A percentile compares a stretch with the other conserved stretches of the same genome.
Conservation (phyloP, 306 rosid species). For the Clitoria ternatea region DNA sequence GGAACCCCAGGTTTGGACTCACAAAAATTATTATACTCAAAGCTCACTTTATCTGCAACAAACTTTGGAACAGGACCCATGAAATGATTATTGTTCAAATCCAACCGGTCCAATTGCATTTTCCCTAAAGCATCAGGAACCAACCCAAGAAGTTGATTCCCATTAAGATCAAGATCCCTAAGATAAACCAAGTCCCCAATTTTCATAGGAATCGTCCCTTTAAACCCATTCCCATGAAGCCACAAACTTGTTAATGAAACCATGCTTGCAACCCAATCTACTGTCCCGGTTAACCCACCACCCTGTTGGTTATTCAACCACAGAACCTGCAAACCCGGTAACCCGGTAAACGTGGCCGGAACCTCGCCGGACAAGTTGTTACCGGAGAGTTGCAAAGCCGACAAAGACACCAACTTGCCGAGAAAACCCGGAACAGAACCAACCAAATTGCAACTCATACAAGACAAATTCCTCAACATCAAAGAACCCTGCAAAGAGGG, state of each 20-base stretch:
- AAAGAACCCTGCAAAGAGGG: slow-evolving; percentile 25
- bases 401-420: slow-evolving; percentile 44
- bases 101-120: slow-evolving; percentile 42
- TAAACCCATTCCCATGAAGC: slow-evolving; percentile 79
- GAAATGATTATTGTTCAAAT: slow-evolving; percentile 61
- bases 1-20: slow-evolving; percentile 30
- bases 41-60: slow-evolving; percentile 31
- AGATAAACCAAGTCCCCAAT: slow-evolving; percentile 57
- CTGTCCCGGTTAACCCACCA: slow-evolving; percentile 51
- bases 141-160: slow-evolving; percentile 55
- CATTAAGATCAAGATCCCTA: slow-evolving; percentile 64
- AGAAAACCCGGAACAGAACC: slow-evolving; percentile 65
- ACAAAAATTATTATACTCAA: slow-evolving; percentile 44
- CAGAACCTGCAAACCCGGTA: slow-evolving; percentile 34
- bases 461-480: slow-evolving; percentile 55
- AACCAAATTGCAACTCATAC: slow-evolving; percentile 50
- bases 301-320: slow-evolving; percentile 63
- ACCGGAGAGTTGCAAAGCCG: slow-evolving; percentile 50
- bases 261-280: slow-evolving; percentile 57
- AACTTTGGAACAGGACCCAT: slow-evolving; percentile 75
- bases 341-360: slow-evolving; percentile 38
- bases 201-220: slow-evolving; percentile 48
- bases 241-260: slow-evolving; percentile 47
- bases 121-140: slow-evolving; percentile 55
- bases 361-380: slow-evolving; percentile 49